Base-by-base conservation (phyloP, 805 yeast species). In the Komagataella ulmi region DNA sequence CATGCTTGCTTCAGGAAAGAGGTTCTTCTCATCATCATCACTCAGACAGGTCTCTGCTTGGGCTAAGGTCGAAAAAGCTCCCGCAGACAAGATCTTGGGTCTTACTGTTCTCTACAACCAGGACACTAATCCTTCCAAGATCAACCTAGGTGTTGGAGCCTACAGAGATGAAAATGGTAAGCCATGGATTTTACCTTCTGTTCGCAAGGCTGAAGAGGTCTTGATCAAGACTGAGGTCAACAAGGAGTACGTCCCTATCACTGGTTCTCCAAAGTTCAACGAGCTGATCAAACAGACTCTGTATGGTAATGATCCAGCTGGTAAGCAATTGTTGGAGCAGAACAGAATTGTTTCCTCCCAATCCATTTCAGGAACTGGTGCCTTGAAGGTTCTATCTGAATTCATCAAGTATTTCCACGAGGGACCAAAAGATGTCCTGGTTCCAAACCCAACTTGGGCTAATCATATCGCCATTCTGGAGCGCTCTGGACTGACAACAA, bases 301-400 rank as follows among this genome's bases (percentile, higher is more conserved):
- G 48, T 88, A 81, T 70, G 81, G 85, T 56, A 80, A 82, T 58
- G 83, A 80, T 56, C 63, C 71, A 50, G 67, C 74, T 55, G 86
- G 86, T 45, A 70, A 75, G 44, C 63, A 75, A 54, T 76, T 84
- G 52, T 66, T 84, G 46, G 68, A 69, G 12, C 81, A 79, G 50
- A 76, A 77, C 52, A 75, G 95, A 59, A 76, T 90, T 45, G 85
- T 88, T 51, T 80, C 95, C 49, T 75, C 89, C 12, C 99, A 91
- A 70, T 85, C 97, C 53, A 75, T 91, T 55, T 85, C 95, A 45
- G 99, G 99, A 56, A 91, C 99, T 44, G 99, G 99, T 55, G 91
- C 97, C 3, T 73, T 90, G 55, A 81, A 95, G 58, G 82, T 91
- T 44, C 80, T 89, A 49, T 91, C 86, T 21, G 91, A 83, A 62